A percentile compares a stretch with the other conserved stretches of the same genome.
phyloP scores from a whole-genome alignment of 352 stramenopile species.

The Phytophthora fragariaefolia region DNA sequence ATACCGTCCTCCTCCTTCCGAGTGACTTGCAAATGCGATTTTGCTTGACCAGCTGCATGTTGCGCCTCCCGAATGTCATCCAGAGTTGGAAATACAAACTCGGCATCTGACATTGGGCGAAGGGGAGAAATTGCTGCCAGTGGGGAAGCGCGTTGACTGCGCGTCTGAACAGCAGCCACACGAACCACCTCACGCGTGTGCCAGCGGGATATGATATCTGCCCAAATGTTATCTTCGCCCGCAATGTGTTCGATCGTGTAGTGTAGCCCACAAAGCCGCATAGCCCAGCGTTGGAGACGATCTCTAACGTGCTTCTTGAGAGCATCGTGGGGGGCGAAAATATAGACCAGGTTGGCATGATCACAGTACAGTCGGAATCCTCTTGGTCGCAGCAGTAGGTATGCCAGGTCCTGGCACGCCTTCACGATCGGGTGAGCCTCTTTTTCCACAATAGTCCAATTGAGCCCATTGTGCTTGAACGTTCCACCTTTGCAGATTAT shows the following conservation, averaged over 20 bases:
- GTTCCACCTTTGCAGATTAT: neutral
- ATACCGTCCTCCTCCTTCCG: slow-evolving; percentile 3
- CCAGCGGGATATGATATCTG: slow-evolving; percentile 14
- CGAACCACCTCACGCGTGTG: neutral
- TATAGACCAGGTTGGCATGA: neutral
- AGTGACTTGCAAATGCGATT: slow-evolving; percentile 2
- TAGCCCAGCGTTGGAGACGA: slow-evolving; percentile 23
- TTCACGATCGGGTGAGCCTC: neutral
- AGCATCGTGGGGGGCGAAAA: neutral
- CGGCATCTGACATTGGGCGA: neutral
- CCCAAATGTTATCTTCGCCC: slow-evolving; percentile 11
- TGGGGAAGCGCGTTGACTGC: neutral
- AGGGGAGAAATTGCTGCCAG: neutral
- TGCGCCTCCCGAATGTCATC: slow-evolving; percentile 10
- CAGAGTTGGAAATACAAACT: slow-evolving; percentile 5
- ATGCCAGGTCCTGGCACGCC: neutral
- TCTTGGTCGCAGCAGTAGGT: neutral
- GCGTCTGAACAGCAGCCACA: slow-evolving; percentile 15
- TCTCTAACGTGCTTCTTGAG: slow-evolving; percentile 9
- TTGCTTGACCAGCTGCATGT: neutral
- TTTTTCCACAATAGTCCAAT: neutral
- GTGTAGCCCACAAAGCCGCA: slow-evolving; percentile 2
- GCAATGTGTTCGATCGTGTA: slow-evolving; percentile 34
- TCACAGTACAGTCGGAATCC: slow-evolving; percentile 11
- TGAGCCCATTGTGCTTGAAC: neutral